phyloP scores from a whole-genome alignment of 495 filamentous ascomycete genomes.

The Penicillium maclennaniae region DNA sequence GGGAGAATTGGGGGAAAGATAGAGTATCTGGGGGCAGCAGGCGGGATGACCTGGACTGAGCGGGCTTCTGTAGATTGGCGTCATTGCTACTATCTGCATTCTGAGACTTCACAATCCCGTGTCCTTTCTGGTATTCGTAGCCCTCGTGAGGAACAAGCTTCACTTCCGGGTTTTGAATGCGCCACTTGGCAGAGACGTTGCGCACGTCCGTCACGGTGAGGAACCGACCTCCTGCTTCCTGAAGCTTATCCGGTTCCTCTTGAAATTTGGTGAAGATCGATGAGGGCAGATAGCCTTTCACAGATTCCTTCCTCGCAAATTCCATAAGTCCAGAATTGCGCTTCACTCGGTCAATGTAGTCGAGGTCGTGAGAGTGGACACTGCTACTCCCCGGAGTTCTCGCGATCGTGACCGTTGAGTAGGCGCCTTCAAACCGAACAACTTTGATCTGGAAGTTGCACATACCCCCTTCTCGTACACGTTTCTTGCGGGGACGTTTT shows the following conservation, averaged over 20 bases:
- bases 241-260: slow-evolving; percentile 43
- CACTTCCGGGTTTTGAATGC: slow-evolving; percentile 47
- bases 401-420: slow-evolving; percentile 41
- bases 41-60: slow-evolving; percentile 17
- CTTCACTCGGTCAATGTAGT: slow-evolving; percentile 50
- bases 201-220: slow-evolving; percentile 50
- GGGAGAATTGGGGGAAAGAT: slow-evolving; percentile 39
- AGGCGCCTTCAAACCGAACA: slow-evolving; percentile 45
- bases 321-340: slow-evolving; percentile 53
- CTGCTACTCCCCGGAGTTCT: slow-evolving; percentile 40
- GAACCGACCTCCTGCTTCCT: slow-evolving; percentile 48
- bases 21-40: slow-evolving; percentile 43
- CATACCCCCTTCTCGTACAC: slow-evolving; percentile 46
- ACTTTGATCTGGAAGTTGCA: slow-evolving; percentile 53
- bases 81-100: slow-evolving; percentile 13
- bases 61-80: slow-evolving; percentile 8
- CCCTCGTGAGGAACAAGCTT: slow-evolving; percentile 46
- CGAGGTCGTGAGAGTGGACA: slow-evolving; percentile 48
- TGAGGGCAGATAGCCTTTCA: slow-evolving; percentile 51
- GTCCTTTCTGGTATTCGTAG: slow-evolving; percentile 50
- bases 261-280: slow-evolving; percentile 51
- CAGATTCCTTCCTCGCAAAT: slow-evolving; percentile 43
- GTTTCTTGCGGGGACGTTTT: slow-evolving; percentile 48
- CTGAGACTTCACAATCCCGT: slow-evolving; percentile 43
- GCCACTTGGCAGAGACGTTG: slow-evolving; percentile 51